Evolutionary conservation across 768 basidiomycete species (phyloP).

Genomic region (Calocera viscosa): DNA sequence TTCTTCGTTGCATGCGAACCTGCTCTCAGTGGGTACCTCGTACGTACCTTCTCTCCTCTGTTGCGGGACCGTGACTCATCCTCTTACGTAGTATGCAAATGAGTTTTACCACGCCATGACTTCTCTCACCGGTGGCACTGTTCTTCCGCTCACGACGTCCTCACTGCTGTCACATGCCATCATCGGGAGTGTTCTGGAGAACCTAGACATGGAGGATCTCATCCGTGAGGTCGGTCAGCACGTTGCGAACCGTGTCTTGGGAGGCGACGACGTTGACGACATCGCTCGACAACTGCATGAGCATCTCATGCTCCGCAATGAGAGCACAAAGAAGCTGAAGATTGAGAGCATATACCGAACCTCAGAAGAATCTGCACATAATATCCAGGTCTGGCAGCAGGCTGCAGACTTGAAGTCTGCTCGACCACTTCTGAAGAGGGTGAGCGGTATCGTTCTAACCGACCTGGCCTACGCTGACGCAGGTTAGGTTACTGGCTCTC

Average conservation of each 20-base stretch:
- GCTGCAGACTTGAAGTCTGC: conserved; percentile 61
- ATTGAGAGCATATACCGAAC: conserved; percentile 95
- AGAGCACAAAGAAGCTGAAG: conserved; percentile 92
- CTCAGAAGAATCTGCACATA: conserved; percentile 76
- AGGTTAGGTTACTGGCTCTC: conserved; percentile 73
- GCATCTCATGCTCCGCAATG: conserved; percentile 76
- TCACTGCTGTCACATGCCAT: conserved; percentile 91
- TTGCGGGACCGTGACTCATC: not conserved
- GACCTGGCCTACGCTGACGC: not conserved
- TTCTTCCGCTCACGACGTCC: conserved; percentile 92
- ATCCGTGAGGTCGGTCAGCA: conserved; percentile 90
- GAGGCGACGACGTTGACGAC: conserved; percentile 91
- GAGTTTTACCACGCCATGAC: conserved; percentile 93
- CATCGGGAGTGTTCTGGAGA: conserved; percentile 91
- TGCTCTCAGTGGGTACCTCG: conserved; percentile 82
- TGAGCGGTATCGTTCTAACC: conserved; percentile 26
- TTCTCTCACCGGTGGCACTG: conserved; percentile 83
- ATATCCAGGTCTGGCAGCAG: conserved; percentile 72
- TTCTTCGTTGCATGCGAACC: conserved; percentile 99
- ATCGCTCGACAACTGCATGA: conserved; percentile 92
- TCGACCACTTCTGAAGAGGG: conserved; percentile 64
- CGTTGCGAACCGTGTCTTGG: conserved; percentile 81
- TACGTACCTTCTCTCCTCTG: conserved; percentile 28
- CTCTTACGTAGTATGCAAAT: conserved; percentile 54
- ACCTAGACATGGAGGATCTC: conserved; percentile 94